Conservation (phyloP, 2,329 filamentous ascomycete species). For the Colletotrichum spinosum region DNA sequence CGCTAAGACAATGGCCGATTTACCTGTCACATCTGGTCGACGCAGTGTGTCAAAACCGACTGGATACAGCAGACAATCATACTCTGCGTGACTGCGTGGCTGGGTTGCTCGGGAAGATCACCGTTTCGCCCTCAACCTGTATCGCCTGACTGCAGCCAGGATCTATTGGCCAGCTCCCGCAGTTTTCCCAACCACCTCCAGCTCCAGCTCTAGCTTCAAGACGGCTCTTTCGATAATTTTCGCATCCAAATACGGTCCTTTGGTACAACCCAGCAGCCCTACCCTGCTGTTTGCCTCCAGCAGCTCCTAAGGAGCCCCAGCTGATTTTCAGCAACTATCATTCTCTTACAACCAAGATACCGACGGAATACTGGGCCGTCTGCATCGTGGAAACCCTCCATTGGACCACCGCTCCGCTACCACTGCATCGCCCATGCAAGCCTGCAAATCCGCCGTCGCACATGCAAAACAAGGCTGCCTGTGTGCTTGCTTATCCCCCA, state of each 20-base stretch:
- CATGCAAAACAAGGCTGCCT: slow-evolving; percentile 37
- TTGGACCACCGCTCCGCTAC: slow-evolving; percentile 38
- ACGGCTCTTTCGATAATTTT: too few species aligned
- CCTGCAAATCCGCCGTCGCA: slow-evolving; percentile 33
- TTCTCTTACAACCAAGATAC: slow-evolving; percentile 7
- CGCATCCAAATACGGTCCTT: too few species aligned
- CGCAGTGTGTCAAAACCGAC: background rate
- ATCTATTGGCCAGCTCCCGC: slow-evolving; percentile 28
- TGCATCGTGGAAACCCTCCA: slow-evolving; percentile 48
- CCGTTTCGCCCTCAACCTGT: slow-evolving; percentile 31
- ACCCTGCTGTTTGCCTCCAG: slow-evolving; percentile 14
- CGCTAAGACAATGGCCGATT: slow-evolving; percentile 11
- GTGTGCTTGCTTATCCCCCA: slow-evolving; percentile 20
- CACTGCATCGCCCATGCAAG: slow-evolving; percentile 34
- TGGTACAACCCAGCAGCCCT: background rate
- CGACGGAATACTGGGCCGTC: slow-evolving; percentile 29
- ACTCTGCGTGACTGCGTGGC: slow-evolving; percentile 10
- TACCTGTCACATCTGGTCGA: slow-evolving; percentile 19
- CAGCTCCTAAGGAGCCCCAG: slow-evolving; percentile 18
- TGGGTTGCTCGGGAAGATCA: slow-evolving; percentile 29
- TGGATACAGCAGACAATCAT: slow-evolving; percentile 10
- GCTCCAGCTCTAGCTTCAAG: slow-evolving; percentile 1
- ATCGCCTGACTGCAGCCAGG: slow-evolving; percentile 25
- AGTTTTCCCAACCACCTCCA: slow-evolving; percentile 35
- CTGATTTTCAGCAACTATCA: slow-evolving; percentile 20